phyloP scores from a whole-genome alignment of 1,284 basidiomycete genomes.

The Cutaneotrichosporon cutaneum region DNA sequence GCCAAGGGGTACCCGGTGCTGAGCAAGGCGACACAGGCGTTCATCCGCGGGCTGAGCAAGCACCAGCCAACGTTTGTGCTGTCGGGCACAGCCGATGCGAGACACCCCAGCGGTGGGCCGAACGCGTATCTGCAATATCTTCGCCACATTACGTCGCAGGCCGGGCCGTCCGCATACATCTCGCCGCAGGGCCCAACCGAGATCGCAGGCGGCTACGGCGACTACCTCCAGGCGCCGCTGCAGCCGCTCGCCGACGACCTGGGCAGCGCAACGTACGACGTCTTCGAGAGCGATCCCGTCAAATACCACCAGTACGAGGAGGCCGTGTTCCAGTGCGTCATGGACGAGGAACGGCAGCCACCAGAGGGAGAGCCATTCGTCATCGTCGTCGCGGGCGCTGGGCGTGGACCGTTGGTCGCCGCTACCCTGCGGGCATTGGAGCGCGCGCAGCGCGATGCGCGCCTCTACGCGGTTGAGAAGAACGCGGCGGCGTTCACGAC shows the following conservation, averaged over 20 bases:
- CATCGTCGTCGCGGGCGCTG: conserved; percentile 90
- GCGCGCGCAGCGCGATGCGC: conserved; percentile 64
- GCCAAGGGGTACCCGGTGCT: conserved; percentile 96
- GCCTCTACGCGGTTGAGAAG: conserved; percentile 91
- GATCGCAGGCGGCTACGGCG: conserved; percentile 88
- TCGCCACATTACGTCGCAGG: conserved; percentile 72
- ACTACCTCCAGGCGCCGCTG: conserved; percentile 91
- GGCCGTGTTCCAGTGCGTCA: conserved; percentile 77
- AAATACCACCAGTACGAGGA: conserved; percentile 97
- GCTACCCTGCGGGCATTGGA: conserved; percentile 77
- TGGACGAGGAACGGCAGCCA: conserved; percentile 60
- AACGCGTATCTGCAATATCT: conserved; percentile 89
- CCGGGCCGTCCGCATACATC: conserved; percentile 25
- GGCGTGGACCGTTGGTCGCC: conserved; percentile 89
- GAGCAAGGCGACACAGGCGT: conserved; percentile 83
- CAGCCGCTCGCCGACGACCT: conserved; percentile 98
- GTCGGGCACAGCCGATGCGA: conserved; percentile 62
- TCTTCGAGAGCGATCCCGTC: conserved; percentile 95
- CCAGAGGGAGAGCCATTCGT: conserved; percentile 41
- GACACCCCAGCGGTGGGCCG: conserved; percentile 77
- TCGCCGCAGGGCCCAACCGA: conserved; percentile 63
- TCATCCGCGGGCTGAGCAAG: conserved; percentile 83
- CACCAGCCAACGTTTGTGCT: conserved; percentile 79
- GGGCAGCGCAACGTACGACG: conserved; percentile 91
- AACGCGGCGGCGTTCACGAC: conserved; percentile 91